Base-by-base conservation (phyloP, 2,329 filamentous ascomycete genomes). In the Macrophomina phaseolina region DNA sequence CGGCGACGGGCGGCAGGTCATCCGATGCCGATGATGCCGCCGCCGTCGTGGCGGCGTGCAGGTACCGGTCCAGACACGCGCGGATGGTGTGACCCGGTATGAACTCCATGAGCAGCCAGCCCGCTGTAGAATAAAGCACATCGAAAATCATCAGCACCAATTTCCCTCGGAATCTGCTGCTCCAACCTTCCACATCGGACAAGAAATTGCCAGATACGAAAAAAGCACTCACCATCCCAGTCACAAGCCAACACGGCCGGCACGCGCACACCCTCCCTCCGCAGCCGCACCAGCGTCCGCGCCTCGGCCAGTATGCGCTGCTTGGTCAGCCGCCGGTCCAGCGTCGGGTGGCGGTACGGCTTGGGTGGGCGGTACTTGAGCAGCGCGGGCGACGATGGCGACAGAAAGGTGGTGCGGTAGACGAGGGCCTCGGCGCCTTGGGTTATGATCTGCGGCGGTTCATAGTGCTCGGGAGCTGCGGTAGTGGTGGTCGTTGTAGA, bases 351-450 rank as follows among this genome's bases (percentile, higher is more conserved):
- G 23, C 95, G 88, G 86, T 97, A 99, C 32, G 91, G 88, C 81
- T 99, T 99, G 32, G 89, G 85, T 0, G 94, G 94, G 0, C 95
- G 92, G 84, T 96, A 89, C 82, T 99, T 99, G 69, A 98, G 87
- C 0, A 94, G 92, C 76, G 89, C 91, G 14, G 90, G 87, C 9
- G 87, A 83, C 66, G 83, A 77, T 46, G 91, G 86, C 34, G 85
- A 78, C 65, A 97, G 89, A 81, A 92, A 96, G 65, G 87, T 89
- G 18, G 92, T 94, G 78, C 89, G 90, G 87, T 96, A 98, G 76
- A 99, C 88, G 70, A 94, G 92, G 68, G 92, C 94, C 87, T 99
- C 95, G 76, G 95, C 95, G 81, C 95, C 95, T 85, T 98, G 95
- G 67, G 92, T 90, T 72, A 98, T 87, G 74, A 97, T 91, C 58